Percentiles rank a stretch among this genome's conserved stretches.
Conservation (phyloP, 768 basidiomycete species). For the Mycena filopes region DNA sequence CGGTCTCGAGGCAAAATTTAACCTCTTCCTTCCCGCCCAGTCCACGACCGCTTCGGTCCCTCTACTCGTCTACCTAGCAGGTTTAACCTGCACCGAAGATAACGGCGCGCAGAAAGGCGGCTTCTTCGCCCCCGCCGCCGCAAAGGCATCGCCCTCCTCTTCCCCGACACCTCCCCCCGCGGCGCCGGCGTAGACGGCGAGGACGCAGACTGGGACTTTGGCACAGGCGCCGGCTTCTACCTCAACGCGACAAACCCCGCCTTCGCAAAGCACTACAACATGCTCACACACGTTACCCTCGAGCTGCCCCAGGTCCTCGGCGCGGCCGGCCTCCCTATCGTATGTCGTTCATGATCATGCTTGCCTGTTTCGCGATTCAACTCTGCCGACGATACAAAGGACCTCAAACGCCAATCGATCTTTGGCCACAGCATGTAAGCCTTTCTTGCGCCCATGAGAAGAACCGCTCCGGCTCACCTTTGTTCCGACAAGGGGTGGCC, state of each 20-base stretch:
- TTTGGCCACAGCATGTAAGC: constrained; percentile 92
- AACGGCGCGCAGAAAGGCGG: constrained; percentile 96
- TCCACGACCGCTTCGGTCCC: constrained; percentile 61
- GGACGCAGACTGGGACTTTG: constrained; percentile 89
- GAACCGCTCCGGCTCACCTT: neutral
- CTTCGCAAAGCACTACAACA: constrained; percentile 83
- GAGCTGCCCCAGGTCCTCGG: constrained; percentile 88
- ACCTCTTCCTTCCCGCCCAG: constrained; percentile 85
- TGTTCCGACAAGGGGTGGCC: constrained; percentile 67
- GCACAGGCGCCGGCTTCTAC: constrained; percentile 97
- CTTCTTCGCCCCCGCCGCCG: constrained; percentile 87
- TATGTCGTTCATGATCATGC: constrained; percentile 54
- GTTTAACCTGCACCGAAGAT: constrained; percentile 92
- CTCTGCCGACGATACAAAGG: constrained; percentile 48
- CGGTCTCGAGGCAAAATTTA: constrained; percentile 79
- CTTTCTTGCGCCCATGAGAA: neutral
- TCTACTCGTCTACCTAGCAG: constrained; percentile 88
- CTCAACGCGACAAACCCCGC: constrained; percentile 86
- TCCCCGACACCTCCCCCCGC: constrained; percentile 96
- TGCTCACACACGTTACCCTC: constrained; percentile 85
- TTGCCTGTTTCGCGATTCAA: neutral
- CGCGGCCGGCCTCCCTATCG: constrained; percentile 80
- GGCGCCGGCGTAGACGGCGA: constrained; percentile 90
- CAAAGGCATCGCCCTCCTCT: constrained; percentile 89
- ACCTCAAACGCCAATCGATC: constrained; percentile 85